A percentile compares a stretch with the other conserved stretches of the same genome.
These are phyloP conservation scores for Colletotrichum simmondsii DNA, from an alignment of 2,329 filamentous ascomycete species.

Conservation along the genomic window DNA sequence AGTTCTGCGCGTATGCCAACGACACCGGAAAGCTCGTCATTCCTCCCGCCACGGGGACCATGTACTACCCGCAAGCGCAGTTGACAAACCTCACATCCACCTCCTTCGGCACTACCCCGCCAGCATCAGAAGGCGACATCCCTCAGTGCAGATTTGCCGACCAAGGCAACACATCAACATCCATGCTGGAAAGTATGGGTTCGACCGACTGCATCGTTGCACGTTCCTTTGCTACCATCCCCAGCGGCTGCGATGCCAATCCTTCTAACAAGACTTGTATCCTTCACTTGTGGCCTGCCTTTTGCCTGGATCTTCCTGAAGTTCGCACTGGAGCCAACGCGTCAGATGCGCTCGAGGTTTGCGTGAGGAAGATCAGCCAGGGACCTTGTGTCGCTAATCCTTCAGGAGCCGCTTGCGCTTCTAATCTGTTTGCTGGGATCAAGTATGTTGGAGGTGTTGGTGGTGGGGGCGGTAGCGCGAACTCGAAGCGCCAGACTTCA, in stretches of 20 bases:
- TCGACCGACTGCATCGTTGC: conserved; percentile 3
- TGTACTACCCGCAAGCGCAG: not conserved
- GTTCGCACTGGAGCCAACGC: not conserved
- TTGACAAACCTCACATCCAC: not conserved
- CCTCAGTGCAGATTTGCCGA: not conserved
- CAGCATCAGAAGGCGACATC: not conserved
- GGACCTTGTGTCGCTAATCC: conserved; percentile 9
- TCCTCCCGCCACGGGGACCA: not conserved
- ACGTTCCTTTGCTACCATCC: not conserved
- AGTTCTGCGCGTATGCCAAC: not conserved
- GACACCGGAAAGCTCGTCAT: not conserved
- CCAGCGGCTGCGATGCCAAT: not conserved
- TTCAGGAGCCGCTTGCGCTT: not conserved
- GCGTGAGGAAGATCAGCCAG: not conserved
- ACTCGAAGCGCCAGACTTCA: not conserved
- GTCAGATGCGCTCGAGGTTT: not conserved
- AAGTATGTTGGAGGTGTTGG: not conserved
- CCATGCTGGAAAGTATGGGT: not conserved
- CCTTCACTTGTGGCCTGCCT: not conserved
- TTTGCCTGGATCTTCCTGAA: not conserved
- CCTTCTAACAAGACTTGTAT: not conserved
- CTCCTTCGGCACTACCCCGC: not conserved
- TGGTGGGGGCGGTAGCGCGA: not conserved
- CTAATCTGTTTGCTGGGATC: not conserved
- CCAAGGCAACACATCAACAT: not conserved